These are phyloP conservation scores for Ailanthus altissimus DNA, from an alignment of 345 rosid genomes.

Conservation along the genomic window DNA sequence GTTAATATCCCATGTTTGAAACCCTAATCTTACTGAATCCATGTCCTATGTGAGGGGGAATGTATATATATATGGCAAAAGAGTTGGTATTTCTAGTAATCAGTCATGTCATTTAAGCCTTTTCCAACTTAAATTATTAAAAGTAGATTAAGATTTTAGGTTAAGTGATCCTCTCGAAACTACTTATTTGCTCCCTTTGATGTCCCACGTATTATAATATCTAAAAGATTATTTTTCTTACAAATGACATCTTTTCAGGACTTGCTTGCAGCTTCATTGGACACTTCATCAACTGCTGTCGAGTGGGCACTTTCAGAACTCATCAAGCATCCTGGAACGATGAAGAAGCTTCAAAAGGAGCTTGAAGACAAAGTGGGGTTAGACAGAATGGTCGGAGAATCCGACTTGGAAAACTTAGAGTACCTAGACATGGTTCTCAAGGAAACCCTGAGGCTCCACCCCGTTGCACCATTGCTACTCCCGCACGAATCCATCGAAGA, in stretches of 20 bases:
- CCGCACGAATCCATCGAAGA: constrained; percentile 41
- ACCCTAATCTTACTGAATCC: no score
- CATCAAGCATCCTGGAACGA: constrained; percentile 33
- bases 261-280: constrained; percentile 31
- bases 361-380: constrained; percentile 39
- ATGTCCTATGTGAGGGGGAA: no score
- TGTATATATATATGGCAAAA: no score
- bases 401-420: constrained; percentile 36
- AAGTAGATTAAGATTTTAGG: no score
- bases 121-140: no score
- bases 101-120: no score
- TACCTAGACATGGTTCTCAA: constrained; percentile 47
- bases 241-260: constrained; percentile 22
- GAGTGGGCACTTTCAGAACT: constrained; percentile 43
- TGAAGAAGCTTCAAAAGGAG: constrained; percentile 43
- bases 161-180: not conserved
- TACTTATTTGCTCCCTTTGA: not conserved
- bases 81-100: no score
- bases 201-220: not conserved
- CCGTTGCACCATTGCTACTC: constrained; percentile 35
- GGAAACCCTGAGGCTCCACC: constrained; percentile 53
- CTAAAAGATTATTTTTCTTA: not conserved
- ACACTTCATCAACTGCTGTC: constrained; percentile 37
- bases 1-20: no score
- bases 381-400: constrained; percentile 47